A percentile compares a stretch with the other conserved stretches of the same genome.
Conservation (phyloP, 768 basidiomycete species). For the Xanthoconium purpureum region DNA sequence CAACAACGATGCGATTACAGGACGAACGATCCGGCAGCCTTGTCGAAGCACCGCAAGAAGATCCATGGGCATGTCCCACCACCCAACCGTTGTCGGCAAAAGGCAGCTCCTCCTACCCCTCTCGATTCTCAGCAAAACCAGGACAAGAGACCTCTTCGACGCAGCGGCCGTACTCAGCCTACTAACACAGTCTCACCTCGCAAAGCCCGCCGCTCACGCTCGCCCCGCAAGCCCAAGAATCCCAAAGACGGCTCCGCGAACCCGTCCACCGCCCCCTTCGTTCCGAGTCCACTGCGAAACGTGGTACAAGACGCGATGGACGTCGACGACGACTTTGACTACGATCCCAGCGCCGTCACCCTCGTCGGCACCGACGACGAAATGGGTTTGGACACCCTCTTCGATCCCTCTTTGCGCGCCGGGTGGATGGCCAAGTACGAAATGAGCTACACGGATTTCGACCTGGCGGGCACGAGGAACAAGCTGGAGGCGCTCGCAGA, state of each 20-base stretch:
- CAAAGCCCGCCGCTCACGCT: not conserved
- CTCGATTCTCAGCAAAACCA: not conserved
- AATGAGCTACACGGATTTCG: slow-evolving; percentile 2
- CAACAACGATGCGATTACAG: slow-evolving; percentile 16
- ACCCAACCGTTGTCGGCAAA: not conserved
- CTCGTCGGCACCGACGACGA: slow-evolving; percentile 1
- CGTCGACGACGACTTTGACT: not conserved
- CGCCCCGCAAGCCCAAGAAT: not conserved
- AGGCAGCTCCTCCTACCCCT: not conserved
- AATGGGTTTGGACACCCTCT: slow-evolving; percentile 1
- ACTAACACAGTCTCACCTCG: not conserved
- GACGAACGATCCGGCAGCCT: slow-evolving; percentile 26
- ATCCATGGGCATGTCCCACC: slow-evolving; percentile 22
- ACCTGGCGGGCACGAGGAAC: not conserved
- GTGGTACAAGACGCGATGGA: not conserved
- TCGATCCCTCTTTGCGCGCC: slow-evolving; percentile 5
- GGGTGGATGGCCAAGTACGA: slow-evolving; percentile 17
- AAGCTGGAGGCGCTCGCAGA: not conserved
- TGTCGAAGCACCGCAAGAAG: slow-evolving; percentile 26
- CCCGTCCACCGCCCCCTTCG: not conserved
- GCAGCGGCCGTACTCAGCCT: not conserved
- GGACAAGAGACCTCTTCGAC: not conserved
- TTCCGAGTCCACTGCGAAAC: not conserved
- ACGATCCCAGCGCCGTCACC: not conserved
- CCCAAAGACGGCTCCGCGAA: not conserved